These are phyloP conservation scores for Alternaria brassicicola DNA, from an alignment of 2,329 filamentous ascomycete genomes.

Conservation along the genomic window DNA sequence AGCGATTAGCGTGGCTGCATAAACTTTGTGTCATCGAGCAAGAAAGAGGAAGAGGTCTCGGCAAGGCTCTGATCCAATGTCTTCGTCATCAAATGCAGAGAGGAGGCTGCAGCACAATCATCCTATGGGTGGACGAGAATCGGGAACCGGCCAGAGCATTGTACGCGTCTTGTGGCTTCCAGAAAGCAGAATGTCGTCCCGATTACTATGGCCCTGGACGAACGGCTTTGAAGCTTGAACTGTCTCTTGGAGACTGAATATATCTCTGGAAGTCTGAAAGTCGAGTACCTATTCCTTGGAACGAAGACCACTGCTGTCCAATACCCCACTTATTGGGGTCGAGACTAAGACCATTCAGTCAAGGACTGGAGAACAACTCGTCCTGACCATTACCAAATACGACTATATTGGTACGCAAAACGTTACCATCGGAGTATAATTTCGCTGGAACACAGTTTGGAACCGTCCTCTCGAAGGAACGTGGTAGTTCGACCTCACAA, in stretches of 20 bases:
- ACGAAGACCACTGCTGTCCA: not conserved
- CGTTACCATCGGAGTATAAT: no score
- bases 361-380: not conserved
- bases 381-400: no score
- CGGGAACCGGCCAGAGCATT: constrained; percentile 53
- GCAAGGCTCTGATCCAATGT: constrained; percentile 52
- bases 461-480: not conserved
- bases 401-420: no score
- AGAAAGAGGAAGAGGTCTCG: constrained; percentile 56
- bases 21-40: constrained; percentile 59
- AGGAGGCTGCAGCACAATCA: constrained; percentile 56
- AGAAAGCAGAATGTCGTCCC: constrained; percentile 52
- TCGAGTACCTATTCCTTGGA: not conserved
- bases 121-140: constrained; percentile 60
- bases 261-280: not conserved
- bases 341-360: not conserved
- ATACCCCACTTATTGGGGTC: not conserved
- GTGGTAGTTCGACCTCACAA: not conserved
- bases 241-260: constrained; percentile 23
- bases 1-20: constrained; percentile 54
- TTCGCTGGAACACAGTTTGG: not conserved
- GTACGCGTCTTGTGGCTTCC: constrained; percentile 55
- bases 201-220: constrained; percentile 60
- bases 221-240: constrained; percentile 46
- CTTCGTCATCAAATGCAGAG: constrained; percentile 52